Conservation (phyloP, 768 basidiomycete genomes). For the Boletus barrowsii region DNA sequence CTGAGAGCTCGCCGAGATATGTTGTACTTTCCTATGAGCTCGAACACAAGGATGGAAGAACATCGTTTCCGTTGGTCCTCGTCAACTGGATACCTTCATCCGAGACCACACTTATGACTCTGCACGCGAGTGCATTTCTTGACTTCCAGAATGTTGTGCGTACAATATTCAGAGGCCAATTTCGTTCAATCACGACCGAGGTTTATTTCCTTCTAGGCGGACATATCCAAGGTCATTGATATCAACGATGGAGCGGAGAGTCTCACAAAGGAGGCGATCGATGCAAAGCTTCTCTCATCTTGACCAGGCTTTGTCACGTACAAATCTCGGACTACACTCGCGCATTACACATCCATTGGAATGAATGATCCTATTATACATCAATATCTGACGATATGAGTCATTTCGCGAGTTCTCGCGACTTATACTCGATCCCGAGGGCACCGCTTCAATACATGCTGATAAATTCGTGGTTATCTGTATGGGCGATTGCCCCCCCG, state of each 20-base stretch:
- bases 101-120: slow-evolving; percentile 71
- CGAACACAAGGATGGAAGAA: slow-evolving; percentile 75
- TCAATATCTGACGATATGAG: neutral
- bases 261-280: slow-evolving; percentile 69
- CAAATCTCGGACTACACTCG: neutral
- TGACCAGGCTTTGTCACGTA: slow-evolving; percentile 2
- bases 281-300: slow-evolving; percentile 48
- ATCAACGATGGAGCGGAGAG: slow-evolving; percentile 78
- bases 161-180: slow-evolving; percentile 4
- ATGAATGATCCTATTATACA: neutral
- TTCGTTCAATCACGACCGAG: neutral
- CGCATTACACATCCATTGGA: neutral
- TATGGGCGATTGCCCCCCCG: too few species aligned
- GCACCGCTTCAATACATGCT: too few species aligned
- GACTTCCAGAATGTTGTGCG: slow-evolving; percentile 78
- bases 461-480: too few species aligned
- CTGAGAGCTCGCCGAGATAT: slow-evolving; percentile 84
- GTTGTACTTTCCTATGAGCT: slow-evolving; percentile 83
- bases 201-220: slow-evolving; percentile 45
- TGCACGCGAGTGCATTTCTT: slow-evolving; percentile 80
- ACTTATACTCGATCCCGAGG: neutral
- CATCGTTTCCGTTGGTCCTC: slow-evolving; percentile 79
- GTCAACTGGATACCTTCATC: slow-evolving; percentile 85
- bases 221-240: slow-evolving; percentile 78
- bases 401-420: neutral